Percentiles rank a stretch among this genome's conserved stretches.
Evolutionary conservation across 768 basidiomycete species (phyloP).

Genomic region (Boletus pseudo-olivaceus): DNA sequence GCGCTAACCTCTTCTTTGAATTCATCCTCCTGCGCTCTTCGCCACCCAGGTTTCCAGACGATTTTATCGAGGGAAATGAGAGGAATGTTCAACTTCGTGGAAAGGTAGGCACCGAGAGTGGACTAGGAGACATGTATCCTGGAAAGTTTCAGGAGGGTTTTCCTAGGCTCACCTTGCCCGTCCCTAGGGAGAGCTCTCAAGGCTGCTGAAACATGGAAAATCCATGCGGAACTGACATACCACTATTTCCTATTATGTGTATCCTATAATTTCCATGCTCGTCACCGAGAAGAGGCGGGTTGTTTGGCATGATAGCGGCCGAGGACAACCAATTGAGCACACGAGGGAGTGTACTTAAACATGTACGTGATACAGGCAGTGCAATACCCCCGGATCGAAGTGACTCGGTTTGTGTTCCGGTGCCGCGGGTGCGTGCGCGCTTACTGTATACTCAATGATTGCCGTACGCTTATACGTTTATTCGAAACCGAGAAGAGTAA

Average conservation of each 20-base stretch:
- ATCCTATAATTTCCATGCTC: conserved; percentile 44
- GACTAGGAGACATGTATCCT: conserved; percentile 31
- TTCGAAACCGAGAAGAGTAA: not conserved
- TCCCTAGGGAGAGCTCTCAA: conserved; percentile 24
- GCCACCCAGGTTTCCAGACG: conserved; percentile 51
- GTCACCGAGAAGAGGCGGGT: conserved; percentile 39
- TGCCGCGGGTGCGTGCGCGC: not conserved
- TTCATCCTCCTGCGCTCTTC: conserved; percentile 25
- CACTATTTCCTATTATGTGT: conserved; percentile 50
- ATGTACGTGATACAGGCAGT: not conserved
- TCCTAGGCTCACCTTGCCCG: conserved; percentile 36
- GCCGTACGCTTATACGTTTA: not conserved
- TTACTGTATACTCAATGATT: not conserved
- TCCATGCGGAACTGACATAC: conserved; percentile 29
- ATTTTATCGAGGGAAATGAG: conserved; percentile 46
- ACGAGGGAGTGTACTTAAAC: not conserved
- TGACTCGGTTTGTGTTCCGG: conserved; percentile 6
- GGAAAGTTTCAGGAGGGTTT: too few species aligned
- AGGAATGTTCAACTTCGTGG: conserved; percentile 42
- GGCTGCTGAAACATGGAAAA: not conserved
- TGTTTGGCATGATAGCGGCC: conserved; percentile 6
- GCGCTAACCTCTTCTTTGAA: conserved; percentile 16
- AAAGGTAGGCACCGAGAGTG: conserved; percentile 46
- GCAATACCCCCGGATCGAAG: not conserved
- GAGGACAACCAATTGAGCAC: not conserved